Evolutionary conservation across 306 rosid genomes (phyloP).

Genomic region (Ormosia semicastrata): DNA sequence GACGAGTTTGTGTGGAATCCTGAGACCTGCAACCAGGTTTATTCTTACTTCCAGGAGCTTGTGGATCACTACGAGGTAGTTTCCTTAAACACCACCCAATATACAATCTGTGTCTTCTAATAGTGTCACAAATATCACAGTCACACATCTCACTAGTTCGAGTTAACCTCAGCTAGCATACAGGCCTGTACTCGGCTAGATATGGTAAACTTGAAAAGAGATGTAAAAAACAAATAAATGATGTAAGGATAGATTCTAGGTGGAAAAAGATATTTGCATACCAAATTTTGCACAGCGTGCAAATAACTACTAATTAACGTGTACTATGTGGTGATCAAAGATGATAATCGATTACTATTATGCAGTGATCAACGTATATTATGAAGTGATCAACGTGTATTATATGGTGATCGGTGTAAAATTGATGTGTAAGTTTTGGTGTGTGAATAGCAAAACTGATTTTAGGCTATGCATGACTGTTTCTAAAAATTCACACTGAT

Average conservation of each 20-base stretch:
- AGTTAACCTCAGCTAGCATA: neutral
- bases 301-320: too few species aligned
- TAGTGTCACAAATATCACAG: neutral
- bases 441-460: neutral
- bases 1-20: slow-evolving; percentile 89
- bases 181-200: neutral
- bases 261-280: too few species aligned
- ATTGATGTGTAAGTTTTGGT: too few species aligned
- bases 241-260: neutral
- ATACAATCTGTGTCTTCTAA: neutral
- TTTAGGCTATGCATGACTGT: neutral
- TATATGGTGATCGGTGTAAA: too few species aligned
- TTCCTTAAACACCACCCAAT: neutral
- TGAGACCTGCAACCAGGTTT: slow-evolving; percentile 67
- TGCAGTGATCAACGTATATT: too few species aligned
- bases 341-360: too few species aligned
- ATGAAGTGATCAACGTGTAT: too few species aligned
- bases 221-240: neutral
- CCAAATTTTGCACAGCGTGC: too few species aligned
- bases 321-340: too few species aligned
- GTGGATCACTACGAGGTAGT: slow-evolving; percentile 94
- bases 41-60: slow-evolving; percentile 87
- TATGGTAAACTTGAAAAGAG: neutral
- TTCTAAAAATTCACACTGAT: neutral
- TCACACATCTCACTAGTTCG: neutral